A percentile compares a stretch with the other conserved stretches of the same genome.
phyloP scores from a whole-genome alignment of 108 stramenopile species.

The Cyclotella choctawhatcheeana region DNA sequence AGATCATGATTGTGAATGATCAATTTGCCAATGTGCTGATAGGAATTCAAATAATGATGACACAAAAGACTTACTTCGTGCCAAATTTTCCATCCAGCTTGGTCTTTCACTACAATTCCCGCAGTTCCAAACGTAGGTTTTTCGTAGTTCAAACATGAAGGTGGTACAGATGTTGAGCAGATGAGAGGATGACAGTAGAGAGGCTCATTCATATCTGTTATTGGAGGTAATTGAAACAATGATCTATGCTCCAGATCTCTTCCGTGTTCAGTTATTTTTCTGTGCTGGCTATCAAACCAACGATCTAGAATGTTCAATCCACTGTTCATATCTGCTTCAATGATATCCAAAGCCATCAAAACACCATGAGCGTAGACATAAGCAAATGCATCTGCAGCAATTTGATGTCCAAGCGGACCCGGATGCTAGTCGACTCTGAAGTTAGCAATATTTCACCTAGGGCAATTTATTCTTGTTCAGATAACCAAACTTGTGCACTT shows the following conservation, averaged over 20 bases:
- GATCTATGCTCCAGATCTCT: slow-evolving; percentile 1
- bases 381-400: slow-evolving; percentile 57
- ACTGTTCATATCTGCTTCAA: slow-evolving; percentile 48
- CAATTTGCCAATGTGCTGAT: background rate
- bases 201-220: slow-evolving; percentile 36
- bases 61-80: slow-evolving; percentile 21
- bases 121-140: slow-evolving; percentile 52
- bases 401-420: slow-evolving; percentile 62
- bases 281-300: slow-evolving; percentile 34
- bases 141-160: slow-evolving; percentile 58
- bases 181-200: slow-evolving; percentile 44
- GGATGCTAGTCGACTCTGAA: too few relatives aligned
- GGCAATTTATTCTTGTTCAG: too few relatives aligned
- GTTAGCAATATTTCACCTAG: too few relatives aligned
- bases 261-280: slow-evolving; percentile 1
- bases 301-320: slow-evolving; percentile 41
- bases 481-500: too few relatives aligned
- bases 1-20: background rate
- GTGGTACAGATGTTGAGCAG: slow-evolving; percentile 48
- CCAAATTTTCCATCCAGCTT: slow-evolving; percentile 41
- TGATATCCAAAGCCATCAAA: slow-evolving; percentile 50
- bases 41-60: background rate
- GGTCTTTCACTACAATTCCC: slow-evolving; percentile 26
- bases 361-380: slow-evolving; percentile 52
- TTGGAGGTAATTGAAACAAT: slow-evolving; percentile 22